These are phyloP conservation scores for Amanita fuliginea DNA, from an alignment of 768 basidiomycete genomes.

Conservation along the genomic window DNA sequence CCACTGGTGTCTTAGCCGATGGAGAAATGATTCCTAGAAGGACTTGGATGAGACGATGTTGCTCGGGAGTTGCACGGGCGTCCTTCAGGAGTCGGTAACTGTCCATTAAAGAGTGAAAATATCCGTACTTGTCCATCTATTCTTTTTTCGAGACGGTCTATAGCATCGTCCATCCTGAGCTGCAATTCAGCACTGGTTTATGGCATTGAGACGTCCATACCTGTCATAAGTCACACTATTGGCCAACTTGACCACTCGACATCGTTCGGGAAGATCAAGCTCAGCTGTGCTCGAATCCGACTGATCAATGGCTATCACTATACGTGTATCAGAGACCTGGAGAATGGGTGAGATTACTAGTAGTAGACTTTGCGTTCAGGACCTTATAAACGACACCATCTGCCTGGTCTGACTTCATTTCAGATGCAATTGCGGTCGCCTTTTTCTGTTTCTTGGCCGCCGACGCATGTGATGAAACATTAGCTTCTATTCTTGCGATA, in stretches of 20 bases:
- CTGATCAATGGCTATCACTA: slow-evolving; percentile 69
- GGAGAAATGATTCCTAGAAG: slow-evolving; percentile 55
- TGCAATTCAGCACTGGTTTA: neutral
- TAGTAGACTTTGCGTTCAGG: slow-evolving; percentile 3
- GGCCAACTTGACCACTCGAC: slow-evolving; percentile 78
- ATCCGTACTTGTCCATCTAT: slow-evolving; percentile 2
- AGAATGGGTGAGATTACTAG: neutral
- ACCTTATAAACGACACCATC: slow-evolving; percentile 90
- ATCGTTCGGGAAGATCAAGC: slow-evolving; percentile 74
- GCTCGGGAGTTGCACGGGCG: slow-evolving; percentile 30
- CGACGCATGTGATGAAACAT: slow-evolving; percentile 30
- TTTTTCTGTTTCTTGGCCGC: slow-evolving; percentile 35
- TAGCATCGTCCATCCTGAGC: slow-evolving; percentile 75
- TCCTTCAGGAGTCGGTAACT: slow-evolving; percentile 16
- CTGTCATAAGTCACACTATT: slow-evolving; percentile 90
- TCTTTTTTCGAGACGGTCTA: slow-evolving; percentile 45
- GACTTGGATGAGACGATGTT: slow-evolving; percentile 49
- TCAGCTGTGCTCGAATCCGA: slow-evolving; percentile 51
- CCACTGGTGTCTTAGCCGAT: slow-evolving; percentile 24
- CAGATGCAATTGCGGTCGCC: slow-evolving; percentile 16
- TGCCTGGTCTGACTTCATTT: slow-evolving; percentile 27
- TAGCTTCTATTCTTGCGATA: slow-evolving; percentile 74
- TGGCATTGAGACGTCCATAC: slow-evolving; percentile 19
- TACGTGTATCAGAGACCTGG: slow-evolving; percentile 71
- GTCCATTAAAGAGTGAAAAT: neutral